A percentile compares a stretch with the other conserved stretches of the same genome.
phyloP scores from a whole-genome alignment of 192 early-diverging fungal species.

The Pilaira anomala region DNA sequence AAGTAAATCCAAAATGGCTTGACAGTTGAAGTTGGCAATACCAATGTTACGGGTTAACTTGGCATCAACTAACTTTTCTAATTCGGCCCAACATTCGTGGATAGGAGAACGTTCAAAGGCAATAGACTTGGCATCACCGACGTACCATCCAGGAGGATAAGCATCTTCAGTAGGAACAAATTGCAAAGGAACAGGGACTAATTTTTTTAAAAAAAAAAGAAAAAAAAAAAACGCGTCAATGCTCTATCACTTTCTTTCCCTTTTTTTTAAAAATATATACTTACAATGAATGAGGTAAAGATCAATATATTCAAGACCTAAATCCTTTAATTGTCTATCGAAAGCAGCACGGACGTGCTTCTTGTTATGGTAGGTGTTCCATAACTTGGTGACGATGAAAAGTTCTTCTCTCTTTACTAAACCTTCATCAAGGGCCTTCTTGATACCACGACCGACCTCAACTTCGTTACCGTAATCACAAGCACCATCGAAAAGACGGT shows the following conservation, averaged over 20 bases:
- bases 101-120: slow-evolving; percentile 45
- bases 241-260: too few relatives aligned
- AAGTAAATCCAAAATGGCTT: slow-evolving; percentile 50
- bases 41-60: slow-evolving; percentile 62
- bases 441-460: slow-evolving; percentile 59
- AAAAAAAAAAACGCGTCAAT: neutral
- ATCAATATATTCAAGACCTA: slow-evolving; percentile 59
- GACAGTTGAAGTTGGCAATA: slow-evolving; percentile 64
- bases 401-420: slow-evolving; percentile 55
- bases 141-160: slow-evolving; percentile 49
- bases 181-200: slow-evolving; percentile 49
- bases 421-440: slow-evolving; percentile 44
- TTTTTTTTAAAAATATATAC: neutral
- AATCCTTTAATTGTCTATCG: slow-evolving; percentile 48
- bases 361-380: slow-evolving; percentile 62
- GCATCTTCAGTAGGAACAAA: slow-evolving; percentile 39
- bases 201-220: neutral
- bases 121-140: slow-evolving; percentile 25
- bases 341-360: slow-evolving; percentile 53
- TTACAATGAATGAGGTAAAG: slow-evolving; percentile 68
- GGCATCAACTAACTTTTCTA: slow-evolving; percentile 66
- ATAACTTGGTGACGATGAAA: slow-evolving; percentile 50
- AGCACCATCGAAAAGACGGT: slow-evolving; percentile 52
- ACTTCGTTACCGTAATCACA: slow-evolving; percentile 63
- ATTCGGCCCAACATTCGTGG: slow-evolving; percentile 63